phyloP scores from a whole-genome alignment of 306 rosid genomes.

The Vicia sativa region DNA sequence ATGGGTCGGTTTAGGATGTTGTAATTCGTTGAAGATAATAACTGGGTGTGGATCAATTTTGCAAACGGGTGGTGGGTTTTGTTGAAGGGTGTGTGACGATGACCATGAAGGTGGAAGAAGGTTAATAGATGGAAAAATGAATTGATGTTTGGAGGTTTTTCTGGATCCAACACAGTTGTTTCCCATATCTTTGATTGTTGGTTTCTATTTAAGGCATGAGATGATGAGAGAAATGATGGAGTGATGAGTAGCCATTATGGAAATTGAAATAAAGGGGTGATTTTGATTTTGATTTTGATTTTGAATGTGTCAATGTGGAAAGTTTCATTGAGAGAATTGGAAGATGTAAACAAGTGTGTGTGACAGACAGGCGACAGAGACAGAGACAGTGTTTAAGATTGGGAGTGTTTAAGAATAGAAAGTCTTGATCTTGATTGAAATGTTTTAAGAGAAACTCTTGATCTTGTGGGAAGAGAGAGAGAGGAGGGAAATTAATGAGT shows the following conservation, averaged over 20 bases:
- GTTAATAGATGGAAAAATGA: slow-evolving; percentile 35
- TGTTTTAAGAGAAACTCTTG: no score
- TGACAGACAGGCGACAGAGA: not conserved
- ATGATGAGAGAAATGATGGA: not conserved
- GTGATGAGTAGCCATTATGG: not conserved
- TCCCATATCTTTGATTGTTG: slow-evolving; percentile 54
- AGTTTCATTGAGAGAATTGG: not conserved
- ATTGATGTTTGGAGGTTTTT: slow-evolving; percentile 36
- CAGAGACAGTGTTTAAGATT: not conserved
- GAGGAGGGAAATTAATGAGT: not conserved
- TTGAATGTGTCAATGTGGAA: slow-evolving; percentile 38
- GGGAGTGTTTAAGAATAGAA: no score
- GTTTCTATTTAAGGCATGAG: not conserved
- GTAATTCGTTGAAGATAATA: slow-evolving; percentile 25
- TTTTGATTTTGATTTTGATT: not conserved
- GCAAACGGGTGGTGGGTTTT: slow-evolving; percentile 31
- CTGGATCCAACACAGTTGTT: slow-evolving; percentile 72
- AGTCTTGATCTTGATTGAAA: no score
- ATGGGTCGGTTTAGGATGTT: not conserved
- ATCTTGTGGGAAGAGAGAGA: not conserved
- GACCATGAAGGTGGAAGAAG: slow-evolving; percentile 43
- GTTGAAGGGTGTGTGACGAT: slow-evolving; percentile 47
- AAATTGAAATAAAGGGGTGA: not conserved
- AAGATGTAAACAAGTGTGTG: not conserved
- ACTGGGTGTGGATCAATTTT: slow-evolving; percentile 21